Conservation (phyloP, 345 rosid species). For the Acer yangbiense region DNA sequence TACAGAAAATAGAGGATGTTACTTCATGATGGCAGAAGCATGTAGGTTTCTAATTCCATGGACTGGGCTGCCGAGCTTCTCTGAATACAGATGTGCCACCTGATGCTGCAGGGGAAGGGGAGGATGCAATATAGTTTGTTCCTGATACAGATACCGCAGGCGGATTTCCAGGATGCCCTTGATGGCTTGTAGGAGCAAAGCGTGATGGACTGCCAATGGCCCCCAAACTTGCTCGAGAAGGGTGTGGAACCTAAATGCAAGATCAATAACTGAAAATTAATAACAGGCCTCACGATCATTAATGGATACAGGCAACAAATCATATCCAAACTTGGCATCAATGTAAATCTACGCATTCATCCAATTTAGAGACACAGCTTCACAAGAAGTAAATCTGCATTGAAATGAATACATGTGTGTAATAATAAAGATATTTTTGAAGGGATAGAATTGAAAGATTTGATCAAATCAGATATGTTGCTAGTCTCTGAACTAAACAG, state of each 20-base stretch:
- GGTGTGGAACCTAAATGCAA: slow-evolving; percentile 51
- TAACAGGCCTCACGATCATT: slow-evolving; percentile 5
- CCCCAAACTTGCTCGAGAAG: slow-evolving; percentile 54
- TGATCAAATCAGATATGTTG: neutral
- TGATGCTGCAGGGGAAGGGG: slow-evolving; percentile 94
- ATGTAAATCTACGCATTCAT: neutral
- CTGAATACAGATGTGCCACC: slow-evolving; percentile 87
- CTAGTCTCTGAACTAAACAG: neutral
- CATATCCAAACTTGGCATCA: neutral
- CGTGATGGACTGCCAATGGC: slow-evolving; percentile 72
- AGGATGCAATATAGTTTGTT: slow-evolving; percentile 73
- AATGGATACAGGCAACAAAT: slow-evolving; percentile 4
- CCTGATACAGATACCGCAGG: slow-evolving; percentile 75
- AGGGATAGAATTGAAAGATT: neutral
- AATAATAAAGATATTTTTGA: neutral
- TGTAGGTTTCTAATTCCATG: slow-evolving; percentile 58
- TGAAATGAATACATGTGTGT: neutral
- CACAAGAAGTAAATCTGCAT: neutral
- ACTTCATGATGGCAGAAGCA: neutral
- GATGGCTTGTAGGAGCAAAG: slow-evolving; percentile 53
- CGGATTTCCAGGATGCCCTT: slow-evolving; percentile 48
- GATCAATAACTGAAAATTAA: slow-evolving; percentile 8
- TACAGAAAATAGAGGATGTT: neutral
- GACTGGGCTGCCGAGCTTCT: slow-evolving; percentile 76
- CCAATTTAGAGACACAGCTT: neutral